These are phyloP conservation scores for Skeletonema grethae DNA, from an alignment of 108 stramenopile genomes.

Conservation along the genomic window DNA sequence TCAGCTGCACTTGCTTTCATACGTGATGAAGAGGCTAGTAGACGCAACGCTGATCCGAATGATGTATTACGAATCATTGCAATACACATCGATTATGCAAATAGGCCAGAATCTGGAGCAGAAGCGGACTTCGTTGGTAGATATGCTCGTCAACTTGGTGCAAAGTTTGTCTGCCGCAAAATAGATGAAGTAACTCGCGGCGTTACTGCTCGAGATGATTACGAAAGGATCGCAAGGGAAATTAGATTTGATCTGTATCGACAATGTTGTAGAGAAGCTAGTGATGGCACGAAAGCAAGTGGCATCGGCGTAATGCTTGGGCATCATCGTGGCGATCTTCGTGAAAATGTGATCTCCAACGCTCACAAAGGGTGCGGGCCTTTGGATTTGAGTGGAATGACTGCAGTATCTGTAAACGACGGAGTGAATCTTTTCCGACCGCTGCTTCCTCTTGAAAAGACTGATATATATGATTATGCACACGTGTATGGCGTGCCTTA, in stretches of 20 bases:
- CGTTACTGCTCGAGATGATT: slow-evolving; percentile 91
- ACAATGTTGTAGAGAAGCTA: slow-evolving; percentile 44
- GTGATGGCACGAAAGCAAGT: slow-evolving; percentile 14
- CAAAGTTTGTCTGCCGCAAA: slow-evolving; percentile 64
- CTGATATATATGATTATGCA: slow-evolving; percentile 86
- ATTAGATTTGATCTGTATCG: slow-evolving; percentile 88
- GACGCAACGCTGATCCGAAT: slow-evolving; percentile 42
- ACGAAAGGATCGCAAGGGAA: slow-evolving; percentile 86
- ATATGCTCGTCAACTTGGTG: slow-evolving; percentile 68
- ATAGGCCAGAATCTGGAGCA: slow-evolving; percentile 89
- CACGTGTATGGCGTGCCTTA: slow-evolving; percentile 94
- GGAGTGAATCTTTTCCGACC: slow-evolving; percentile 91
- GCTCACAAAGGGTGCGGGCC: slow-evolving; percentile 91
- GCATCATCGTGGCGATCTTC: slow-evolving; percentile 96
- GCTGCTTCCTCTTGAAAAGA: slow-evolving; percentile 80
- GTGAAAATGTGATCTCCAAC: slow-evolving; percentile 97
- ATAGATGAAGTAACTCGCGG: slow-evolving; percentile 93
- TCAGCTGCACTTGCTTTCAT: slow-evolving; percentile 77
- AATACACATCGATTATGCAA: slow-evolving; percentile 96
- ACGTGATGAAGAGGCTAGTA: slow-evolving; percentile 33
- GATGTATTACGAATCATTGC: slow-evolving; percentile 52
- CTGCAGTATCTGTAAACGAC: slow-evolving; percentile 78
- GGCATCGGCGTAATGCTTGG: slow-evolving; percentile 90
- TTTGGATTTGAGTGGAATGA: slow-evolving; percentile 89
- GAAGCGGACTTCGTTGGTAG: slow-evolving; percentile 88